These are phyloP conservation scores for Didymosphaeria variabile DNA, from an alignment of 2,329 filamentous ascomycete genomes.

Conservation along the genomic window DNA sequence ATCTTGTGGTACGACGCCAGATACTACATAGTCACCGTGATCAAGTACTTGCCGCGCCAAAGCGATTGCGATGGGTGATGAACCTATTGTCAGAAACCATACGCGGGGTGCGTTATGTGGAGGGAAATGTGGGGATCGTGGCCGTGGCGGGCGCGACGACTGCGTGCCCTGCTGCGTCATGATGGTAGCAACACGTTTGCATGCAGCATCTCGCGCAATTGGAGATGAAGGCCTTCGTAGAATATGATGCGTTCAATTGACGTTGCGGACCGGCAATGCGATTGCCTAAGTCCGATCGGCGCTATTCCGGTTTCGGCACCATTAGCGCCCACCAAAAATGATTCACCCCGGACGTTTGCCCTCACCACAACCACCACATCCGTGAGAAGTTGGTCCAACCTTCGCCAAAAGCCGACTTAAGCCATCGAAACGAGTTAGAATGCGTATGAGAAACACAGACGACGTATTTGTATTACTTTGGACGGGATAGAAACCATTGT, in stretches of 20 bases:
- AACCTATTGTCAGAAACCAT: constrained; percentile 90
- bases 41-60: constrained; percentile 81
- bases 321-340: constrained; percentile 30
- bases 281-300: constrained; percentile 24
- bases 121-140: constrained; percentile 63
- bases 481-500: neutral
- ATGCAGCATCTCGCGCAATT: neutral
- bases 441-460: neutral
- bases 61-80: constrained; percentile 84
- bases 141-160: constrained; percentile 43
- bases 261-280: constrained; percentile 18
- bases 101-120: constrained; percentile 76
- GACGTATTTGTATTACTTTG: neutral
- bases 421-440: neutral
- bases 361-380: constrained; percentile 15
- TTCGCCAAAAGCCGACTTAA: neutral
- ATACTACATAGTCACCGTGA: constrained; percentile 92
- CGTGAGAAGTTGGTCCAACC: constrained; percentile 15
- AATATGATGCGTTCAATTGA: neutral
- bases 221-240: neutral
- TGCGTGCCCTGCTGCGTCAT: constrained; percentile 30
- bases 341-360: constrained; percentile 20
- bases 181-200: neutral
- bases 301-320: constrained; percentile 17
- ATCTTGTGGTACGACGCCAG: constrained; percentile 80